Conservation (phyloP, 1,139 yeast genomes). For the Magnusiomyces ingens region DNA sequence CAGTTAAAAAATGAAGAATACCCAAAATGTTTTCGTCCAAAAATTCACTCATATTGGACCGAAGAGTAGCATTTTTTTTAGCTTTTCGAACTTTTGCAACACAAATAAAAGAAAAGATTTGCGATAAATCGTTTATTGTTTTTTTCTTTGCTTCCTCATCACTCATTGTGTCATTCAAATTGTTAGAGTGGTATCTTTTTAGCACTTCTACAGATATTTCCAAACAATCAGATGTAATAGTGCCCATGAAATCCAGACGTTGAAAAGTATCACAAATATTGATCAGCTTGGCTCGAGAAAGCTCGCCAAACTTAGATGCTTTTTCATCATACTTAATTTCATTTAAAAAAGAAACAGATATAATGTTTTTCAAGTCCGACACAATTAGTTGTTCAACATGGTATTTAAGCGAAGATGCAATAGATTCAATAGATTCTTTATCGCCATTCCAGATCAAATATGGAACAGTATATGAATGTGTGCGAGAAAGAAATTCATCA, state of each 20-base stretch:
- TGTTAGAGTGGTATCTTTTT: slow-evolving; percentile 13
- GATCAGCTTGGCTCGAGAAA: slow-evolving; percentile 46
- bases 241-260: slow-evolving; percentile 32
- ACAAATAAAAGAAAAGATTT: slow-evolving; percentile 9
- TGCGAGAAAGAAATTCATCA: slow-evolving; percentile 57
- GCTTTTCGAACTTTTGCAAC: slow-evolving; percentile 4
- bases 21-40: slow-evolving; percentile 46
- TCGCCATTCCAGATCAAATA: slow-evolving; percentile 60
- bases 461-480: slow-evolving; percentile 73
- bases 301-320: slow-evolving; percentile 39
- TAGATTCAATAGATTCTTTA: slow-evolving; percentile 53
- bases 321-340: slow-evolving; percentile 26
- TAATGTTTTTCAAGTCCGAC: slow-evolving; percentile 36
- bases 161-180: neutral
- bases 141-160: slow-evolving; percentile 3
- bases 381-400: slow-evolving; percentile 26
- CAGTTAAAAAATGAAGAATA: slow-evolving; percentile 71
- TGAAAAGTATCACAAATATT: slow-evolving; percentile 45
- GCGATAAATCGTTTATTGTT: neutral
- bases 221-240: slow-evolving; percentile 11
- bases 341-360: slow-evolving; percentile 41
- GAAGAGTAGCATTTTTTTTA: neutral
- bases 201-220: slow-evolving; percentile 15
- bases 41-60: slow-evolving; percentile 37
- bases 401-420: slow-evolving; percentile 37